A percentile compares a stretch with the other conserved stretches of the same genome.
Evolutionary conservation across 768 basidiomycete species (phyloP).

Genomic region (Phaeolepiota aurea): DNA sequence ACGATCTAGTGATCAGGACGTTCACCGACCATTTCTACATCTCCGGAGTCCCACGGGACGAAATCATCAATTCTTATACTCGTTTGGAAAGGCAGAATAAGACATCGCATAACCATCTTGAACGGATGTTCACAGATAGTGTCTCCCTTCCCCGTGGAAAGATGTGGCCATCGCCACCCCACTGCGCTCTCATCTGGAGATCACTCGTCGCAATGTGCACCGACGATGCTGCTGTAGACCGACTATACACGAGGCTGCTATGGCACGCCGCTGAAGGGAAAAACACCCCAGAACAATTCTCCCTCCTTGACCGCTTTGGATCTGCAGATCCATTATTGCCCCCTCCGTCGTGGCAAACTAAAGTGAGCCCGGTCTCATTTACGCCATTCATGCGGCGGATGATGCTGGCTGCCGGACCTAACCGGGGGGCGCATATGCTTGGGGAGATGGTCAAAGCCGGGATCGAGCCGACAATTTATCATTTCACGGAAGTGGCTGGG

Average conservation of each 20-base stretch:
- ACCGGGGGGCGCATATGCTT: conserved; percentile 29
- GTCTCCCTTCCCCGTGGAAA: conserved; percentile 13
- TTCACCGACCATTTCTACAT: conserved; percentile 45
- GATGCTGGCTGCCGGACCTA: conserved; percentile 18
- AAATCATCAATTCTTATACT: conserved; percentile 16
- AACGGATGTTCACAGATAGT: conserved; percentile 1
- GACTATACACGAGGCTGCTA: conserved; percentile 39
- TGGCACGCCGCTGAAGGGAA: conserved; percentile 9
- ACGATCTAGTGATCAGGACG: conserved; percentile 27
- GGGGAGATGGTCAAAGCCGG: conserved; percentile 44
- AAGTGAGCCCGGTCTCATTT: conserved; percentile 28
- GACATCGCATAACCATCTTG: not conserved
- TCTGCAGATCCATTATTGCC: conserved; percentile 13
- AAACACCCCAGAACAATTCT: conserved; percentile 4
- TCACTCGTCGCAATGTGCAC: conserved; percentile 20
- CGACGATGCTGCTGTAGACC: conserved; percentile 14
- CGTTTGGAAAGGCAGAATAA: conserved; percentile 6
- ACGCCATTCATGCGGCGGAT: conserved; percentile 43
- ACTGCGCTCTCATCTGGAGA: conserved; percentile 32
- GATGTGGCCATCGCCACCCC: conserved; percentile 23
- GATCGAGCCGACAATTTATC: conserved; percentile 34
- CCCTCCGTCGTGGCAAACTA: conserved; percentile 21
- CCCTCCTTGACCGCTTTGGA: conserved; percentile 1
- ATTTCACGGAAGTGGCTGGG: conserved; percentile 42
- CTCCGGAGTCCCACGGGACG: conserved; percentile 41